Conservation (phyloP, 768 basidiomycete species). For the Lactarius indigo region DNA sequence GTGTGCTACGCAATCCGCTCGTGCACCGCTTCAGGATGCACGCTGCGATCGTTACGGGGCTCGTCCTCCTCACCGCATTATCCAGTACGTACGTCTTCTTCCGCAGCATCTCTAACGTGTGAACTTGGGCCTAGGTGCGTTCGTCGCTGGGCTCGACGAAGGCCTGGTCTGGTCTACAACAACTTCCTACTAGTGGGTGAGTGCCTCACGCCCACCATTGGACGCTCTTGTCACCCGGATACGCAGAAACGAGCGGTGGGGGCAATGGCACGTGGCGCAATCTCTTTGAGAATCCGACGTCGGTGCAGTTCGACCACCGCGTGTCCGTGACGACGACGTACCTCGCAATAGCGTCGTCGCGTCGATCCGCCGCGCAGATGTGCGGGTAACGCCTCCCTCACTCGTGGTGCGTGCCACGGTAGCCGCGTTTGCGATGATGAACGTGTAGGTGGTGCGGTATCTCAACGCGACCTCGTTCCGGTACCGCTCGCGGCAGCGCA, state of each 20-base stretch:
- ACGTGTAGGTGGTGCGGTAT: constrained; percentile 77
- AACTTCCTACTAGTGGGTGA: no score
- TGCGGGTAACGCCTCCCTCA: constrained; percentile 54
- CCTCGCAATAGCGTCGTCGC: constrained; percentile 52
- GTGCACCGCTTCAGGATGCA: constrained; percentile 56
- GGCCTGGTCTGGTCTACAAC: constrained; percentile 89
- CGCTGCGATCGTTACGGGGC: constrained; percentile 59
- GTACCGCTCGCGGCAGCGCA: constrained; percentile 89
- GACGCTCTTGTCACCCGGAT: constrained; percentile 63
- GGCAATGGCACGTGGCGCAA: constrained; percentile 81
- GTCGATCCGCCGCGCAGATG: constrained; percentile 48
- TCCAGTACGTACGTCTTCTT: constrained; percentile 56
- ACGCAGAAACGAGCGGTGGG: constrained; percentile 49
- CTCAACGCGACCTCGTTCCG: constrained; percentile 83
- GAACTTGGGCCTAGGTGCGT: constrained; percentile 63
- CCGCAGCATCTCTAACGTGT: neutral
- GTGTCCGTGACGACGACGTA: constrained; percentile 90
- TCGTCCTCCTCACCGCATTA: constrained; percentile 88
- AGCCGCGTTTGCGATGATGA: constrained; percentile 73
- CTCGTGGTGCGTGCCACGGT: constrained; percentile 48
- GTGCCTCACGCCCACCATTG: no score
- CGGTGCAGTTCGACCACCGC: constrained; percentile 96
- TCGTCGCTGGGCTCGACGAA: constrained; percentile 97
- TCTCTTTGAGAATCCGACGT: constrained; percentile 94
- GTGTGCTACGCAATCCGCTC: constrained; percentile 49